Conservation (phyloP, 148 eudicot genomes). For the Amaranthus cruentus region DNA sequence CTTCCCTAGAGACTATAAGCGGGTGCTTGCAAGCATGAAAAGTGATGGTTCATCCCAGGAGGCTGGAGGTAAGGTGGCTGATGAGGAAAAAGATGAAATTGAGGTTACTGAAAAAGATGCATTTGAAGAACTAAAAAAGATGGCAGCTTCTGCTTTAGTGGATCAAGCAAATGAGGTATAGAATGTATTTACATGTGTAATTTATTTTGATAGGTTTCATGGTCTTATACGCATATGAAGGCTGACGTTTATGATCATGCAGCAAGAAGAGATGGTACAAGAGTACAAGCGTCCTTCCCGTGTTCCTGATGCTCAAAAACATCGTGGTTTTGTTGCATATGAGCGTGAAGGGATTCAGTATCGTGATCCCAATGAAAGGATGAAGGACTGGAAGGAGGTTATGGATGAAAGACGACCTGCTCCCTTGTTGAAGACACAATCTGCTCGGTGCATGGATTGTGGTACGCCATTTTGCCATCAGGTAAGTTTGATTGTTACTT, state of each 20-base stretch:
- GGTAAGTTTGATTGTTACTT: slow-evolving; percentile 31
- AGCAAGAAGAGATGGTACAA: slow-evolving; percentile 39
- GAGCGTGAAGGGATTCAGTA: slow-evolving; percentile 85
- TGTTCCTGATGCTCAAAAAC: slow-evolving; percentile 76
- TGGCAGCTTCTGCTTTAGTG: slow-evolving; percentile 49
- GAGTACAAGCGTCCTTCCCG: slow-evolving; percentile 49
- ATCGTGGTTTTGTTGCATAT: slow-evolving; percentile 87
- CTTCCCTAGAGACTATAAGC: slow-evolving; percentile 93
- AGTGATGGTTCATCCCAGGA: slow-evolving; percentile 46
- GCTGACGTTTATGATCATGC: slow-evolving; percentile 3
- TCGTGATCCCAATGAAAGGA: slow-evolving; percentile 78
- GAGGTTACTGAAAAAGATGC: slow-evolving; percentile 75
- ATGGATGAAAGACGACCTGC: slow-evolving; percentile 80
- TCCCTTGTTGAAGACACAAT: slow-evolving; percentile 78
- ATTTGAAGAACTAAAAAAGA: slow-evolving; percentile 82
- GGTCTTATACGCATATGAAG: neutral
- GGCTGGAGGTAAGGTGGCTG: slow-evolving; percentile 43
- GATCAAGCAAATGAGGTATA: slow-evolving; percentile 38
- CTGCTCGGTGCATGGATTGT: slow-evolving; percentile 99
- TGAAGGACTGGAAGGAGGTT: slow-evolving; percentile 87
- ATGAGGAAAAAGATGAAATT: slow-evolving; percentile 56
- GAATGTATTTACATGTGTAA: neutral
- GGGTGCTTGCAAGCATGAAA: slow-evolving; percentile 70
- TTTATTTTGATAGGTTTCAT: neutral
- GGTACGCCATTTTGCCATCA: slow-evolving; percentile 99